phyloP scores from a whole-genome alignment of 2,329 filamentous ascomycete species.

The Fusarium redolens region DNA sequence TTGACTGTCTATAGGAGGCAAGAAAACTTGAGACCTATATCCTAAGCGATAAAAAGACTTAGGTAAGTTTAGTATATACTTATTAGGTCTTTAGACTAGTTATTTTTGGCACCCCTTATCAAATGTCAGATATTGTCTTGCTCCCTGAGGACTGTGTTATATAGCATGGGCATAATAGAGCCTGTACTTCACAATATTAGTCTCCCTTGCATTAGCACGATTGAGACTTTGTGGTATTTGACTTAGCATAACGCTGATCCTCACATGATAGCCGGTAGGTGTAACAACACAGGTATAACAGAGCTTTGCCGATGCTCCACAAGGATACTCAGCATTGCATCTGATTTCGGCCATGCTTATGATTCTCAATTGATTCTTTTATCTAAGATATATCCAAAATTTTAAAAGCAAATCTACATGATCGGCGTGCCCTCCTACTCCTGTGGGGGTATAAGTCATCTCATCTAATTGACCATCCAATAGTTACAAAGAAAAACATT shows the following conservation, averaged over 20 bases:
- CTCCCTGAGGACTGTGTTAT: neutral
- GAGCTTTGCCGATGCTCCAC: neutral
- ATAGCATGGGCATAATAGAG: neutral
- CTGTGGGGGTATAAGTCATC: conserved; percentile 47
- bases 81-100: too few relatives aligned
- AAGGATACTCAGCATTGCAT: neutral
- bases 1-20: too few relatives aligned
- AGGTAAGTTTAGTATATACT: too few relatives aligned
- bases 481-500: conserved; percentile 45
- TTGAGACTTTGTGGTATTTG: neutral
- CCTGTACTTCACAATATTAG: too few relatives aligned
- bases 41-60: too few relatives aligned
- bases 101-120: too few relatives aligned
- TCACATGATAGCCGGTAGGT: neutral
- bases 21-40: too few relatives aligned
- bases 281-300: neutral
- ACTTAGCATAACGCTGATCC: neutral
- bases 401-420: conserved; percentile 36
- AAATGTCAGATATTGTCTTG: too few relatives aligned
- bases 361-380: conserved; percentile 17
- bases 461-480: conserved; percentile 46
- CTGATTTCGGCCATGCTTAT: neutral
- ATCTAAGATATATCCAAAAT: conserved; percentile 41
- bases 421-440: conserved; percentile 41
- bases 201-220: neutral